Conservation (phyloP, 2,329 filamentous ascomycete genomes). For the Microcyclospora tardicrescens region DNA sequence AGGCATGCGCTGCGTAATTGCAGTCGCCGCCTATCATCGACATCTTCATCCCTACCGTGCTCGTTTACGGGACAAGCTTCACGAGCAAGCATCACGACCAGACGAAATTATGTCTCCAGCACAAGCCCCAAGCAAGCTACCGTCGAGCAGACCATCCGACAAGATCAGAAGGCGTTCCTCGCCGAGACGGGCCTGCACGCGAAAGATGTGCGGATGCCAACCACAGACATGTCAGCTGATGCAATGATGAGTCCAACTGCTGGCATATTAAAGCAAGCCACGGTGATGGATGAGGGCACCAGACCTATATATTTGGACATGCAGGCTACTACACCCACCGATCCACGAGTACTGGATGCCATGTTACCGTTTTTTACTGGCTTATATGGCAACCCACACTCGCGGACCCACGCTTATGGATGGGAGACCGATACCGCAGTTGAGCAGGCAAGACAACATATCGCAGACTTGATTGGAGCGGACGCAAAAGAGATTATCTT, state of each 20-base stretch:
- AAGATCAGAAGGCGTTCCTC: conserved; percentile 71
- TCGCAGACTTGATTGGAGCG: conserved; percentile 79
- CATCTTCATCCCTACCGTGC: conserved; percentile 21
- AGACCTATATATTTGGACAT: conserved; percentile 96
- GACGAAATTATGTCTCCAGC: conserved; percentile 65
- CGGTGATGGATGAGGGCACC: conserved; percentile 82
- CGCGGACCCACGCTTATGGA: conserved; percentile 91
- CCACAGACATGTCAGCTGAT: conserved; percentile 45
- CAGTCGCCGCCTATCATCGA: conserved; percentile 33
- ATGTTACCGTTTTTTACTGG: conserved; percentile 94
- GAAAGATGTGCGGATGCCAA: conserved; percentile 46
- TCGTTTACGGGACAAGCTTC: conserved; percentile 28
- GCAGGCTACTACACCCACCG: conserved; percentile 91
- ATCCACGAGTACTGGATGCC: conserved; percentile 85
- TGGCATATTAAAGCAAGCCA: conserved; percentile 81
- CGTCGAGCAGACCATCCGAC: conserved; percentile 69
- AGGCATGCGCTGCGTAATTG: conserved; percentile 58
- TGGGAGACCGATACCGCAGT: conserved; percentile 96
- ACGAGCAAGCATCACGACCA: conserved; percentile 27
- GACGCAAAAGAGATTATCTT: conserved; percentile 98
- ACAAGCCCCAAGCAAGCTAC: conserved; percentile 68
- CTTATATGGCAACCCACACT: conserved; percentile 93
- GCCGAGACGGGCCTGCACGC: conserved; percentile 43
- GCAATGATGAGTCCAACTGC: conserved; percentile 56
- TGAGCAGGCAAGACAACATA: conserved; percentile 70